These are phyloP conservation scores for Wallacemonas collosoma DNA, from an alignment of 208 protist species.

Conservation along the genomic window DNA sequence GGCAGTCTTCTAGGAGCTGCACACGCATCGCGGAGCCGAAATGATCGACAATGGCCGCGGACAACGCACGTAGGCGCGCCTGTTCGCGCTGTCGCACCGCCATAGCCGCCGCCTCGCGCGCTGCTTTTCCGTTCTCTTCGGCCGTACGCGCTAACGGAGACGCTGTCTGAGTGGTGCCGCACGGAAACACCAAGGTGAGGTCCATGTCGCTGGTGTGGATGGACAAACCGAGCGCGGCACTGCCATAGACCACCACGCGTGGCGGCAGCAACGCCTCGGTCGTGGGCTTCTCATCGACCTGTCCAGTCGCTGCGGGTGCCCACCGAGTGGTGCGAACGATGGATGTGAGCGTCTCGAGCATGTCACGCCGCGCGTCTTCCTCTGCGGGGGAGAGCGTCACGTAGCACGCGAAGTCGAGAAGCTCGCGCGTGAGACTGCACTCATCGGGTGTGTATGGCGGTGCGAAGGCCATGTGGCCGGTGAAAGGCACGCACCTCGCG, in stretches of 20 bases:
- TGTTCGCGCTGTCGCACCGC: conserved; percentile 7
- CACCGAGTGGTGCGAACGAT: neutral
- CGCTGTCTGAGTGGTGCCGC: neutral
- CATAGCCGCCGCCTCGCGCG: neutral
- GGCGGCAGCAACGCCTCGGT: neutral
- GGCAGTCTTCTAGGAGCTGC: conserved; percentile 50
- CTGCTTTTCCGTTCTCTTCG: neutral
- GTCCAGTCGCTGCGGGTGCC: neutral
- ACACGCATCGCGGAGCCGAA: conserved; percentile 23
- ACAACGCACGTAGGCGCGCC: conserved; percentile 27
- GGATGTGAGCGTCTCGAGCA: conserved; percentile 19
- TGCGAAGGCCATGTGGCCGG: neutral
- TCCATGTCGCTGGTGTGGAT: conserved; percentile 62
- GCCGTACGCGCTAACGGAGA: neutral
- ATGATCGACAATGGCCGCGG: conserved; percentile 25
- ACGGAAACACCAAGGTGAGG: conserved; percentile 27
- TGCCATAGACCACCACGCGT: conserved; percentile 57
- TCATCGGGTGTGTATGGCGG: conserved; percentile 32
- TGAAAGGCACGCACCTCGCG: too few relatives aligned
- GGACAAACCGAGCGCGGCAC: conserved; percentile 63
- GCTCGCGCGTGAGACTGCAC: conserved; percentile 42
- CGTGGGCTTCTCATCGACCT: neutral
- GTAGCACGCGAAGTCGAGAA: conserved; percentile 49
- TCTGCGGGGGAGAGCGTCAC: conserved; percentile 33
- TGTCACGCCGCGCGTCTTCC: conserved; percentile 19